These are phyloP conservation scores for Penicillium expansum DNA, from an alignment of 2,329 filamentous ascomycete species.

Conservation along the genomic window DNA sequence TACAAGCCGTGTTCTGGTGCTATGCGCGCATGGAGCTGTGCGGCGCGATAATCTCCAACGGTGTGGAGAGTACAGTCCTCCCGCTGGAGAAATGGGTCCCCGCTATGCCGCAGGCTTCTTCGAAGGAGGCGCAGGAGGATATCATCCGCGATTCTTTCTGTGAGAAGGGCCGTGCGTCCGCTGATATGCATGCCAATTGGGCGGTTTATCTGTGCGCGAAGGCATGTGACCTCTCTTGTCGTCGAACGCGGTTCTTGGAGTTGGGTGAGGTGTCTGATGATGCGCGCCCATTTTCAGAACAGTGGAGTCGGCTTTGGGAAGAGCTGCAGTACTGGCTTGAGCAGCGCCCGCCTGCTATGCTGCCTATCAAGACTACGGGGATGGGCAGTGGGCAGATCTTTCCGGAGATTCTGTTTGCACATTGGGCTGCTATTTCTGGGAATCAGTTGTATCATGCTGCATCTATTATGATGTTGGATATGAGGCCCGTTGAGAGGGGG, in stretches of 20 bases:
- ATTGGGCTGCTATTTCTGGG: slow-evolving; percentile 55
- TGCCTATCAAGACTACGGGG: slow-evolving; percentile 46
- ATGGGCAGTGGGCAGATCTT: slow-evolving; percentile 42
- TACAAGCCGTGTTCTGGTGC: slow-evolving; percentile 56
- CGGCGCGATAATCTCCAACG: slow-evolving; percentile 53
- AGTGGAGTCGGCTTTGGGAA: slow-evolving; percentile 51
- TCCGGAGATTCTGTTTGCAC: slow-evolving; percentile 52
- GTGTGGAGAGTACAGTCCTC: slow-evolving; percentile 49
- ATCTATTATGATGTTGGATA: slow-evolving; percentile 51
- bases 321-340: slow-evolving; percentile 50
- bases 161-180: slow-evolving; percentile 22
- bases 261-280: slow-evolving; percentile 46
- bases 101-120: slow-evolving; percentile 29
- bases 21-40: slow-evolving; percentile 57
- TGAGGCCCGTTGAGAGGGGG: slow-evolving; percentile 36
- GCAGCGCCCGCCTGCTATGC: slow-evolving; percentile 47
- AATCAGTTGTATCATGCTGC: slow-evolving; percentile 57
- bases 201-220: slow-evolving; percentile 56
- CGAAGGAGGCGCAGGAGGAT: slow-evolving; percentile 28
- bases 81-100: slow-evolving; percentile 50
- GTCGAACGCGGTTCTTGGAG: slow-evolving; percentile 48
- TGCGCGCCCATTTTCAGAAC: slow-evolving; percentile 38
- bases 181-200: slow-evolving; percentile 59
- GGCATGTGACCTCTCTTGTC: slow-evolving; percentile 50
- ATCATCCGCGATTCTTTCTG: slow-evolving; percentile 23